These are phyloP conservation scores for Phytopythium boreale DNA, from an alignment of 352 stramenopile genomes.

Conservation along the genomic window DNA sequence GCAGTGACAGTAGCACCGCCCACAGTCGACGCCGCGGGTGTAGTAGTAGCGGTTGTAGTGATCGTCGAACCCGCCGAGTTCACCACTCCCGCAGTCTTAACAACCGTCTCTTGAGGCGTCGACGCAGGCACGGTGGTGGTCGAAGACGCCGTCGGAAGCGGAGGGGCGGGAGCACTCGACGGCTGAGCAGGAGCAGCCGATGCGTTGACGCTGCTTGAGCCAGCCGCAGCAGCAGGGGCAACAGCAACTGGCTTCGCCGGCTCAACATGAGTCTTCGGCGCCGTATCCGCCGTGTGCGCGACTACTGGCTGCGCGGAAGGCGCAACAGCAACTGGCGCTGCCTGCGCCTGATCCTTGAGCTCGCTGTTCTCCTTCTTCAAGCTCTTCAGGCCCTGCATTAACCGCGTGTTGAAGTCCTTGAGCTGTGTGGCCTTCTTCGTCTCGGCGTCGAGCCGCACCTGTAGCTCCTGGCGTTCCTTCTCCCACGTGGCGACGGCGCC, in stretches of 20 bases:
- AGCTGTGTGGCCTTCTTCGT: constrained; percentile 62
- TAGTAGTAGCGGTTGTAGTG: not conserved
- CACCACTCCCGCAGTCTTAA: not conserved
- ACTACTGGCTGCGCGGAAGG: constrained; percentile 12
- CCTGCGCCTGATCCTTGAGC: constrained; percentile 49
- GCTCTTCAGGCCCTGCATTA: constrained; percentile 67
- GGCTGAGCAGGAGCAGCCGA: not conserved
- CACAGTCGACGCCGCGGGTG: not conserved
- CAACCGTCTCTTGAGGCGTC: not conserved
- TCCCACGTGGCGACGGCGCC: constrained; percentile 39
- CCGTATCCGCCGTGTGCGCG: constrained; percentile 7
- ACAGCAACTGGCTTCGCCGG: constrained; percentile 14
- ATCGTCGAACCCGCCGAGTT: not conserved
- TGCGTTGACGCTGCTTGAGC: not conserved
- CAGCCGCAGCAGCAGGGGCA: not conserved
- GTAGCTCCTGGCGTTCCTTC: constrained; percentile 58
- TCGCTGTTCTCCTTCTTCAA: constrained; percentile 78
- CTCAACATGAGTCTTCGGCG: not conserved
- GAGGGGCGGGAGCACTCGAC: not conserved
- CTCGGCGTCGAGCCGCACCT: constrained; percentile 57
- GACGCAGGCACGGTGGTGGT: not conserved
- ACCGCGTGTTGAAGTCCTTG: constrained; percentile 69
- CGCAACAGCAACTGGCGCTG: not conserved
- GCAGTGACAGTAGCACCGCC: not conserved
- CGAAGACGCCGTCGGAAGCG: not conserved